These are phyloP conservation scores for baker's yeast (Saccharomyces cerevisiae) DNA, from an alignment of 805 yeast species.

Conservation along the genomic window DNA sequence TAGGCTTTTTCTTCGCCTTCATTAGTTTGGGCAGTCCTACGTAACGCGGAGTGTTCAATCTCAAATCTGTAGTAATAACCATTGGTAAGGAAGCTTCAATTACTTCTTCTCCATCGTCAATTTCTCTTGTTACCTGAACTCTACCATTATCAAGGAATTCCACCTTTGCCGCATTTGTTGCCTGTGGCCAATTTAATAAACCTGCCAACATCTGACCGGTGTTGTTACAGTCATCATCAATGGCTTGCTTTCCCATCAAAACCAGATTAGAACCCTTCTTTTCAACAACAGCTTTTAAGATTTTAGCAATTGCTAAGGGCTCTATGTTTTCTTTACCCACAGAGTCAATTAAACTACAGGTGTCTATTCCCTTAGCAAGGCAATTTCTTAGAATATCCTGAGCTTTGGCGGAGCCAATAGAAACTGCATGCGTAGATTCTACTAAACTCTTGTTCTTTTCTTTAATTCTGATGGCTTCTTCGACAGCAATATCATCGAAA, in stretches of 20 bases:
- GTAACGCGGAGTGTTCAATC: constrained; percentile 91
- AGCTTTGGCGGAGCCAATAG: constrained; percentile 79
- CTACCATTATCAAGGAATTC: constrained; percentile 43
- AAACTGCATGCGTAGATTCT: constrained; percentile 80
- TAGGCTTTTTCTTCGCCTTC: constrained; percentile 97
- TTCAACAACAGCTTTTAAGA: constrained; percentile 65
- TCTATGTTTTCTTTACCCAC: constrained; percentile 59
- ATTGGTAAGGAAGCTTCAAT: constrained; percentile 71
- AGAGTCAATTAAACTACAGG: constrained; percentile 72
- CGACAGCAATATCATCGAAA: constrained; percentile 95
- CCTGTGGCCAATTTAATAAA: constrained; percentile 90
- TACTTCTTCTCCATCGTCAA: constrained; percentile 91
- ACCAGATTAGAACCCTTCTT: constrained; percentile 67
- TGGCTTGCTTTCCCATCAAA: constrained; percentile 91
- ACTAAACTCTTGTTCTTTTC: constrained; percentile 59
- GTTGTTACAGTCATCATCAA: constrained; percentile 90
- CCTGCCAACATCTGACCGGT: constrained; percentile 97
- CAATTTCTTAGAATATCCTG: constrained; percentile 86
- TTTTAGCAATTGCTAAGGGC: constrained; percentile 84
- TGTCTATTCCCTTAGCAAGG: constrained; percentile 90
- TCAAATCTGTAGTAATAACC: constrained; percentile 84
- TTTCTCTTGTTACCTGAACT: constrained; percentile 76
- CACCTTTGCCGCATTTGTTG: constrained; percentile 87
- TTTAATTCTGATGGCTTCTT: constrained; percentile 78
- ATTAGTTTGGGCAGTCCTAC: constrained; percentile 93